These are phyloP conservation scores for Citrus glauca DNA, from an alignment of 345 rosid genomes.

Conservation along the genomic window DNA sequence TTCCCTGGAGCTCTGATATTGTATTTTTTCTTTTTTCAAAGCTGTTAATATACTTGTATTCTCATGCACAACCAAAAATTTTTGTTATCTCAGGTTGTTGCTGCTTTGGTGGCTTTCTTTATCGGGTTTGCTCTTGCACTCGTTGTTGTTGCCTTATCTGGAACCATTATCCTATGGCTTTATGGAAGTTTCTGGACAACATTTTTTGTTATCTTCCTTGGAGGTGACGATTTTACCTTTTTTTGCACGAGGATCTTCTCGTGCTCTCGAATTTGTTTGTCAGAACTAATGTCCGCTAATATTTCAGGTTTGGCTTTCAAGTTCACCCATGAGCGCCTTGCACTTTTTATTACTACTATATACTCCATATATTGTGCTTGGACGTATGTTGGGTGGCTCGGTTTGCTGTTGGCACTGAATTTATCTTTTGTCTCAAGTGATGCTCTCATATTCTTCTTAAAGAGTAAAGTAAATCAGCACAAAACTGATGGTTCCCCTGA, in stretches of 20 bases:
- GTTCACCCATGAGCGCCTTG: constrained; percentile 64
- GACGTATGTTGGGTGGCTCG: constrained; percentile 79
- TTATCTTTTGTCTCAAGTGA: constrained; percentile 92
- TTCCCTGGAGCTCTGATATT: background rate
- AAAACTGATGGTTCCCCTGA: constrained; percentile 38
- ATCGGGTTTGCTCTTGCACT: constrained; percentile 64
- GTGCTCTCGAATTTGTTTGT: background rate
- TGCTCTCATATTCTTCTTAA: constrained; percentile 66
- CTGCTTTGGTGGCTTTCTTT: constrained; percentile 57
- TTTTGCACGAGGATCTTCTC: background rate
- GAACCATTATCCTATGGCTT: constrained; percentile 66
- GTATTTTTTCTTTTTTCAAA: background rate
- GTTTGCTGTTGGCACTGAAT: constrained; percentile 77
- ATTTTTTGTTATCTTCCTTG: constrained; percentile 50
- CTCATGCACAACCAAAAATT: constrained; percentile 14
- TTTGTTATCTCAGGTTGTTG: constrained; percentile 45
- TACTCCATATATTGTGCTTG: constrained; percentile 81
- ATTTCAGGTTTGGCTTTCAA: constrained; percentile 69
- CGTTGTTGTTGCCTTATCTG: constrained; percentile 55
- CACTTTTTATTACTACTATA: constrained; percentile 52
- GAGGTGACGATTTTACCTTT: constrained; percentile 46
- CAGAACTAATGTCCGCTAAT: constrained; percentile 7
- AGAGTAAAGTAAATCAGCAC: constrained; percentile 54
- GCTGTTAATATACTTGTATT: constrained; percentile 3
- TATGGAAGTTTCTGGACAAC: constrained; percentile 98